phyloP scores from a whole-genome alignment of 805 yeast species.

The Starmerella sp. region DNA sequence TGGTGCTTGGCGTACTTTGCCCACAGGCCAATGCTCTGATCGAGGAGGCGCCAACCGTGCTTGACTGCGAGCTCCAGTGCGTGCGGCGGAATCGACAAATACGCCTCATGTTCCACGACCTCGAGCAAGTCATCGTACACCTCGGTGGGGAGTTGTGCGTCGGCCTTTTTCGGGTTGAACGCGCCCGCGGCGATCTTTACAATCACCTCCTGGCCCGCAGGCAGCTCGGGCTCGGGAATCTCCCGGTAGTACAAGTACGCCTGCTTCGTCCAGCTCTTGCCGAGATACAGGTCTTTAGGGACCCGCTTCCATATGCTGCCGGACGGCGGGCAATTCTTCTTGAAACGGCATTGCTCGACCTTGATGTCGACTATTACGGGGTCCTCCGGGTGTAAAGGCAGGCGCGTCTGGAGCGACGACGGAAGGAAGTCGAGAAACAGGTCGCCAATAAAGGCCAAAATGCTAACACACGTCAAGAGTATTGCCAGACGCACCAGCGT shows the following conservation, averaged over 20 bases:
- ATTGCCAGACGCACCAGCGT: constrained; percentile 11
- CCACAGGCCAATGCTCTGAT: constrained; percentile 44
- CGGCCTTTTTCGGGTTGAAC: background rate
- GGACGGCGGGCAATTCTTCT: constrained; percentile 8
- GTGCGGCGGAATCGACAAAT: constrained; percentile 18
- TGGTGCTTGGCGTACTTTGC: constrained; percentile 38
- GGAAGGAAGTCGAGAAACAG: constrained; percentile 31
- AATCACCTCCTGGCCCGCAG: constrained; percentile 28
- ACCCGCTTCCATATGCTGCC: constrained; percentile 34
- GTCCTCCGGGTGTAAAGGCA: constrained; percentile 36
- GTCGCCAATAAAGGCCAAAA: constrained; percentile 33
- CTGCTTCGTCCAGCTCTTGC: constrained; percentile 35
- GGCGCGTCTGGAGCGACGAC: constrained; percentile 27
- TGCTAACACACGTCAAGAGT: constrained; percentile 10
- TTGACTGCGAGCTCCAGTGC: constrained; percentile 17
- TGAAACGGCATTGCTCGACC: constrained; percentile 29
- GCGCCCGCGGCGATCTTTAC: constrained; percentile 7
- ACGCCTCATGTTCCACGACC: constrained; percentile 1
- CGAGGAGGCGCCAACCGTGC: constrained; percentile 29
- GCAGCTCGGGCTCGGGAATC: constrained; percentile 25
- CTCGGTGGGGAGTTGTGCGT: constrained; percentile 14
- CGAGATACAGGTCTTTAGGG: constrained; percentile 40
- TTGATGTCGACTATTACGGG: constrained; percentile 36
- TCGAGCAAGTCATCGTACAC: constrained; percentile 14
- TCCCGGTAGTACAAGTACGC: constrained; percentile 32